Evolutionary conservation across 2,329 filamentous ascomycete genomes (phyloP).

Genomic region (Coniochaeta sp.): DNA sequence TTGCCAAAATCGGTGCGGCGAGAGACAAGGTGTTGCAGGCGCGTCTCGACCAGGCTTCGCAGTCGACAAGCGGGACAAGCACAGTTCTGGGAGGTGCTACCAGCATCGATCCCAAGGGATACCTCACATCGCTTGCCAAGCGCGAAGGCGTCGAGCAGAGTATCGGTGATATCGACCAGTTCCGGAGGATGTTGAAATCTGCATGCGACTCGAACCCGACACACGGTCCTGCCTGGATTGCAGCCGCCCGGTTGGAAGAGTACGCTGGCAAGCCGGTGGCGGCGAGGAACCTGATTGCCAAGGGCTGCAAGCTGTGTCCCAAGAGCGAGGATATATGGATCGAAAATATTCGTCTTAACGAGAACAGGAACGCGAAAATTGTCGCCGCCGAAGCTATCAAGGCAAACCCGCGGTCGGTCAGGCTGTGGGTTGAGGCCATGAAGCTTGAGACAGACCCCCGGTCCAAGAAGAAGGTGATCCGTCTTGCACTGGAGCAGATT

Average conservation of each 20-base stretch:
- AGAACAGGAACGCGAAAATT: slow-evolving; percentile 87
- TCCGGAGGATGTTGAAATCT: slow-evolving; percentile 85
- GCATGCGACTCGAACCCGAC: slow-evolving; percentile 96
- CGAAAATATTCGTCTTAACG: slow-evolving; percentile 90
- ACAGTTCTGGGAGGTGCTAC: slow-evolving; percentile 76
- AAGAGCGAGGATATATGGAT: slow-evolving; percentile 95
- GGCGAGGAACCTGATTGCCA: slow-evolving; percentile 78
- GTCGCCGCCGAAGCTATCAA: slow-evolving; percentile 92
- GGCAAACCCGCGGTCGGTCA: slow-evolving; percentile 80
- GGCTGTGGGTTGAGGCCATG: slow-evolving; percentile 93
- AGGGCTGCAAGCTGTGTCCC: slow-evolving; percentile 84
- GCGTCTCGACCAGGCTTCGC: slow-evolving; percentile 82
- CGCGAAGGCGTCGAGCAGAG: slow-evolving; percentile 76
- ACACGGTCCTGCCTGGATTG: slow-evolving; percentile 93
- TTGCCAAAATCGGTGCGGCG: slow-evolving; percentile 92
- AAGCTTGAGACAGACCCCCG: slow-evolving; percentile 75
- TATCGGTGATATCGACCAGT: slow-evolving; percentile 92
- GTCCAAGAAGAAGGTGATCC: slow-evolving; percentile 87
- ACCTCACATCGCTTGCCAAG: slow-evolving; percentile 84
- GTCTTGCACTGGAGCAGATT: slow-evolving; percentile 85
- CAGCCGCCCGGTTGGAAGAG: slow-evolving; percentile 86
- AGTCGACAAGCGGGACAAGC: slow-evolving; percentile 60
- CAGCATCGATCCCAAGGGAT: slow-evolving; percentile 90
- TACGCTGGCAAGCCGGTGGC: slow-evolving; percentile 86
- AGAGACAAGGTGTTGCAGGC: slow-evolving; percentile 94